phyloP scores from a whole-genome alignment of 2,329 filamentous ascomycete species.

The Penicillium brevicompactum region DNA sequence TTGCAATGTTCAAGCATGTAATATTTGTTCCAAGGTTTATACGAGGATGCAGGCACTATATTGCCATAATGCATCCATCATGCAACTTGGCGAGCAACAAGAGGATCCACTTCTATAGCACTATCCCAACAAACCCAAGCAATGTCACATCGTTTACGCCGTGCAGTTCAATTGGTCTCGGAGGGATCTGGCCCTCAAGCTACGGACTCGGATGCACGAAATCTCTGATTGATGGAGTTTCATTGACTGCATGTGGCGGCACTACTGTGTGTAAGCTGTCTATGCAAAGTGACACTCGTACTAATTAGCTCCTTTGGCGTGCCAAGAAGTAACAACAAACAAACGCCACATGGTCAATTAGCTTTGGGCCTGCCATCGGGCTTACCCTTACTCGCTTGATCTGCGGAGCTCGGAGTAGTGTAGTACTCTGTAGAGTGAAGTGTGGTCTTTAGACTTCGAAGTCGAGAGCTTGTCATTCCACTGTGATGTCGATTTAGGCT shows the following conservation, averaged over 20 bases:
- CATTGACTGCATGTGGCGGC: not conserved
- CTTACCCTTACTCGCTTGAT: not conserved
- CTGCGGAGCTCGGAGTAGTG: not conserved
- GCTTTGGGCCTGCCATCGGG: not conserved
- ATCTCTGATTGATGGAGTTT: slow-evolving; percentile 10
- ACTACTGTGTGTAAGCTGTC: not conserved
- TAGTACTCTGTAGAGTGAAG: not conserved
- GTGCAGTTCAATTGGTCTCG: not conserved
- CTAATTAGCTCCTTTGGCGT: not conserved
- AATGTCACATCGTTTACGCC: not conserved
- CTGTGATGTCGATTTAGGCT: slow-evolving; percentile 1
- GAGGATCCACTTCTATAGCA: not conserved
- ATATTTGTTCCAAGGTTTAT: not conserved
- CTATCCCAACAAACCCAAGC: not conserved
- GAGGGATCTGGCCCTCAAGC: not conserved
- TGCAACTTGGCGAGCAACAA: not conserved
- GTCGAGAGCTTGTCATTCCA: not conserved
- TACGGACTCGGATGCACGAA: not conserved
- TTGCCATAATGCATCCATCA: not conserved
- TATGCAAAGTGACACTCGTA: not conserved
- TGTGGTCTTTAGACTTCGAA: not conserved
- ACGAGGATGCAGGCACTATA: not conserved
- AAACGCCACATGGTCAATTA: not conserved
- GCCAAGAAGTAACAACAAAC: slow-evolving; percentile 3
- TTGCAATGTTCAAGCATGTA: not conserved